Evolutionary conservation across 2,329 filamentous ascomycete genomes (phyloP), one percentile per base, ranked within the genome.

Genomic region (Graphilbum ipis-grandicollis): DNA sequence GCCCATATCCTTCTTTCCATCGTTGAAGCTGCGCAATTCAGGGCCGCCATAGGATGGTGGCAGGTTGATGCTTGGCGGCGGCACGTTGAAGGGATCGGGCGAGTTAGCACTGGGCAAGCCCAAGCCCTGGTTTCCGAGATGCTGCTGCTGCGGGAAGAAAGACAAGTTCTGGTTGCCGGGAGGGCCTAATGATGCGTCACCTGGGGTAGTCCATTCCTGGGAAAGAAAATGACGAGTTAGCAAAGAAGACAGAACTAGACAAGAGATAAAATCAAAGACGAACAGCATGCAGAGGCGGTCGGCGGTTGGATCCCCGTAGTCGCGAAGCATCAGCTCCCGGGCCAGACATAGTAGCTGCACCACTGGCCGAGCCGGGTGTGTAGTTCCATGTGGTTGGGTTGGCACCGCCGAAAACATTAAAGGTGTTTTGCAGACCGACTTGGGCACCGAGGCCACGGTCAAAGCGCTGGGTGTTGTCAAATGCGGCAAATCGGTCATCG

Each of bases 351-450:
- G 66, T 70, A 44, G 84, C 81, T 33, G 73, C 77, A 5, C 39
- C 18, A 5, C 37, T 33, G n/a, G 25, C 5, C 15, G 22, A 12
- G 49, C 69, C 71, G 48, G 71, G 73, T 41, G 60, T 65, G 46
- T 83, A 76, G 53, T 76, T 82, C 85, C 85, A 93, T 17, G 78
- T 92, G 13, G 77, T 75, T 51, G 84, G 79, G 41, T 38, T 42
- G 4, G 39, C 31, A 9, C 33, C 28, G 47, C 86, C 63, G 37
- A 68, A 50, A 59, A 69, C 63, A 31, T 37, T 41, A 41, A 68
- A 69, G 23, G 55, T 56, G 17, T 52, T 52, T 22, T 61, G 62
- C 50, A 66, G 32, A 35, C 40, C 35, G 38, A 51, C 52, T 40
- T 55, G 49, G 26, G 15, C 29, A 12, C 29, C n/a, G 29, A 31